These are phyloP conservation scores for Lactarius hatsudake DNA, from an alignment of 768 basidiomycete genomes.

Conservation along the genomic window DNA sequence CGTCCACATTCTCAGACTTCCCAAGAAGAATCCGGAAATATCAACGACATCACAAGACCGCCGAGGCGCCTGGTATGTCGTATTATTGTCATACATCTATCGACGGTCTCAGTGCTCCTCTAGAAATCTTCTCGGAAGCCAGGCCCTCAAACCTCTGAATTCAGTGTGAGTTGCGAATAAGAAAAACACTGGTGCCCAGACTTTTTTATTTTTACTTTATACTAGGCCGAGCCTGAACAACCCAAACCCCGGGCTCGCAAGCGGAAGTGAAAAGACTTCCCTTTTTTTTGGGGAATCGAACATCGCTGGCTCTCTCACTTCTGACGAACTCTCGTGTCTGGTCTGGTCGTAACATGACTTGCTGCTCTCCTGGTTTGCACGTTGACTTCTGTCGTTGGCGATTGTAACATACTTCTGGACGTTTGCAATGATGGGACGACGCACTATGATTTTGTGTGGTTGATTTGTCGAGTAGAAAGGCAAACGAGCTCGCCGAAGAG, in stretches of 20 bases:
- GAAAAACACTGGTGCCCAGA: neutral
- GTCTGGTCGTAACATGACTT: neutral
- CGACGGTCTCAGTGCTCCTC: neutral
- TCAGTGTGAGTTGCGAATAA: slow-evolving; percentile 11
- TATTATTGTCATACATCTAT: neutral
- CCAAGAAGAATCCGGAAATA: slow-evolving; percentile 4
- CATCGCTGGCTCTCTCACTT: neutral
- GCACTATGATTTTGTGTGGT: neutral
- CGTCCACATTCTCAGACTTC: slow-evolving; percentile 39
- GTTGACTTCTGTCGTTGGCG: neutral
- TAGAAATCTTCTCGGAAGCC: slow-evolving; percentile 17
- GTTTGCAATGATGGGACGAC: neutral
- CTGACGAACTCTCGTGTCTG: neutral
- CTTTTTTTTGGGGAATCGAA: neutral
- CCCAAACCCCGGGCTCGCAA: slow-evolving; percentile 22
- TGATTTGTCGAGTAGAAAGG: neutral
- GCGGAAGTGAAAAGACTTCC: slow-evolving; percentile 6
- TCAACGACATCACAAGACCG: slow-evolving; percentile 8
- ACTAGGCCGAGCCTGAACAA: slow-evolving; percentile 18
- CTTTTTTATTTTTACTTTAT: neutral
- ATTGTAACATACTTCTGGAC: neutral
- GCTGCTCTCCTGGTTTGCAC: slow-evolving; percentile 10
- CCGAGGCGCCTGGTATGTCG: slow-evolving; percentile 19
- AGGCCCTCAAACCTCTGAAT: slow-evolving; percentile 12
- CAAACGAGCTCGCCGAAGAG: neutral